These are phyloP conservation scores for Syzygium oleosum DNA, from an alignment of 345 rosid species.

Conservation along the genomic window DNA sequence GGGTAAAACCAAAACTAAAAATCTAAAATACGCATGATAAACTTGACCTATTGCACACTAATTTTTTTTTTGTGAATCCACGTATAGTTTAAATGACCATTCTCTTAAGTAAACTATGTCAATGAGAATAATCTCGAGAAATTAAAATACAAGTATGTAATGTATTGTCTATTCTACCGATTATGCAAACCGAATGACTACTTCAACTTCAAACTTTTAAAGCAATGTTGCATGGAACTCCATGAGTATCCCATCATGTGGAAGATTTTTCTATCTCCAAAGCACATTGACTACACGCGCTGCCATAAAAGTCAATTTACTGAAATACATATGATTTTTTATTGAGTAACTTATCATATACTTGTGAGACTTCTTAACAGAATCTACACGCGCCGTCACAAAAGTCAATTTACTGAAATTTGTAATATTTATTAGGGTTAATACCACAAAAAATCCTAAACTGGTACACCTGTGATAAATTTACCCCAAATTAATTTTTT, in stretches of 20 bases:
- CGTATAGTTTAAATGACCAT: not conserved
- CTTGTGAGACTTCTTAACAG: no score
- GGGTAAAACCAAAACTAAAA: not conserved
- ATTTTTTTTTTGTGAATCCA: not conserved
- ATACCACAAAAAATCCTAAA: no score
- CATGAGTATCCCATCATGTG: not conserved
- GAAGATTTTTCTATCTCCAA: not conserved
- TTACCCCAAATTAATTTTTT: no score
- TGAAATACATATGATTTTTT: no score
- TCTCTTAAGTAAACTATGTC: not conserved
- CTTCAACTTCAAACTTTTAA: not conserved
- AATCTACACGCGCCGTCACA: fast-evolving
- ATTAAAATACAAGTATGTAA: not conserved
- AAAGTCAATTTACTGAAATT: not conserved
- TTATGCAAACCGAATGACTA: not conserved
- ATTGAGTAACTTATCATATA: no score
- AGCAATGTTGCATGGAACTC: not conserved
- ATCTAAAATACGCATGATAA: not conserved
- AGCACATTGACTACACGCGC: not conserved
- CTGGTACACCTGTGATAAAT: no score
- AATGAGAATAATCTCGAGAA: not conserved
- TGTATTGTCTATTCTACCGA: not conserved
- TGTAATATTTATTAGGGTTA: not conserved
- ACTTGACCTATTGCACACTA: not conserved
- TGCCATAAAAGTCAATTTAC: not conserved